Base-by-base conservation (phyloP, 805 yeast genomes). In the Kazachstania viticola region DNA sequence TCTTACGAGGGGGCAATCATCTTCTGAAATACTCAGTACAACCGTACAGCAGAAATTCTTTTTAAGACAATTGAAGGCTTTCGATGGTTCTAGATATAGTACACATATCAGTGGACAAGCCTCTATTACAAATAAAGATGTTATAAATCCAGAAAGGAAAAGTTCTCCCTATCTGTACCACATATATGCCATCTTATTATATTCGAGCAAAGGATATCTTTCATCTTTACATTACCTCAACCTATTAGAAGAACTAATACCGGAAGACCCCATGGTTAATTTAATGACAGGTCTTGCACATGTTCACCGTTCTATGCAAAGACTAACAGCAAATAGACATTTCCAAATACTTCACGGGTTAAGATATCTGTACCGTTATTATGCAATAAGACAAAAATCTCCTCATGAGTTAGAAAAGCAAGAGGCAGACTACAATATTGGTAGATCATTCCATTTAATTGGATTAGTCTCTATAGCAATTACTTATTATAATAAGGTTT, bases 11-110 rank as follows among this genome's bases (percentile, higher is more conserved):
- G 85, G 88, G 0, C 60, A 63, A 18, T 60, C 59, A 5, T 70
- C 80, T 1, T 59, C 71, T 45, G 78, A 73, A 11, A 64, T 70
- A 13, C 73, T 79, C 48, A 76, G 82, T 30, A 76, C 79, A 29
- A 75, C 83, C 22, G 81, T 83, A 39, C 88, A 83, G 48, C 97
- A 88, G 46, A 91, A 91, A 53, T 88, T 75, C 50, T 76, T 88
- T 40, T 60, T 91, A 38, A 73, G 98, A 43, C 96, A 87, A 45
- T 64, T 88, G 41, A 91, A 88, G 50, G 93, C 95, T 0, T 75
- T 72, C 51, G 98, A 91, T 51, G 71, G 91, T 3, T 47, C 79
- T 12, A 66, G 73, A 19, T 49, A 54, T 31, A 63, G 61, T 8
- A 69, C 66, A 27, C 64, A 65, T 9, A 71, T 84, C 14, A 60